Evolutionary conservation across 2,329 filamentous ascomycete genomes (phyloP).

Genomic region (Aspergillus puulaauensis): DNA sequence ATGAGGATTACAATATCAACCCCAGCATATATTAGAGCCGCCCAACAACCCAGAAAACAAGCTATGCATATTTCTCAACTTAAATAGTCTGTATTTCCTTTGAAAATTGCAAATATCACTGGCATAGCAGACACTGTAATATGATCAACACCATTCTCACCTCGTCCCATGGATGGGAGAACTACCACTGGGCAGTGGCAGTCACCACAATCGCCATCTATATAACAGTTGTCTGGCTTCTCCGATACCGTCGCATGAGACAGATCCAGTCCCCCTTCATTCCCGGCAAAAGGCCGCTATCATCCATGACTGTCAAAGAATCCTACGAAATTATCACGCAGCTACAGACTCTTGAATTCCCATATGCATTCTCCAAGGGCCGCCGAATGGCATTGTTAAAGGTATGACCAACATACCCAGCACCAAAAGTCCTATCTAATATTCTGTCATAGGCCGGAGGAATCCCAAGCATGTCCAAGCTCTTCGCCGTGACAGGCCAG

Average conservation of each 20-base stretch:
- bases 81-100: too few relatives aligned
- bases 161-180: too few relatives aligned
- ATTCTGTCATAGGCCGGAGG: slow-evolving; percentile 41
- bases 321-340: slow-evolving; percentile 27
- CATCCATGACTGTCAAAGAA: slow-evolving; percentile 33
- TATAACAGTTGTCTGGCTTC: background rate
- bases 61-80: too few relatives aligned
- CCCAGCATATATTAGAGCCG: too few relatives aligned
- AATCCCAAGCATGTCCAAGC: slow-evolving; percentile 50
- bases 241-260: slow-evolving; percentile 5
- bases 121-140: too few relatives aligned
- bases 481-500: slow-evolving; percentile 49
- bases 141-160: too few relatives aligned
- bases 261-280: slow-evolving; percentile 1
- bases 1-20: too few relatives aligned
- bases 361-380: slow-evolving; percentile 28
- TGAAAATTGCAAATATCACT: too few relatives aligned
- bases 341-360: slow-evolving; percentile 34
- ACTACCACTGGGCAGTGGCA: background rate
- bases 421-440: background rate
- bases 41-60: too few relatives aligned
- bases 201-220: slow-evolving; percentile 1
- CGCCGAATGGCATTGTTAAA: slow-evolving; percentile 28
- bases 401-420: slow-evolving; percentile 9
- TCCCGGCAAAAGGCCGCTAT: slow-evolving; percentile 12